Conservation (phyloP, 371 early-diverging fungal genomes). For the Parasitella parasitica region DNA sequence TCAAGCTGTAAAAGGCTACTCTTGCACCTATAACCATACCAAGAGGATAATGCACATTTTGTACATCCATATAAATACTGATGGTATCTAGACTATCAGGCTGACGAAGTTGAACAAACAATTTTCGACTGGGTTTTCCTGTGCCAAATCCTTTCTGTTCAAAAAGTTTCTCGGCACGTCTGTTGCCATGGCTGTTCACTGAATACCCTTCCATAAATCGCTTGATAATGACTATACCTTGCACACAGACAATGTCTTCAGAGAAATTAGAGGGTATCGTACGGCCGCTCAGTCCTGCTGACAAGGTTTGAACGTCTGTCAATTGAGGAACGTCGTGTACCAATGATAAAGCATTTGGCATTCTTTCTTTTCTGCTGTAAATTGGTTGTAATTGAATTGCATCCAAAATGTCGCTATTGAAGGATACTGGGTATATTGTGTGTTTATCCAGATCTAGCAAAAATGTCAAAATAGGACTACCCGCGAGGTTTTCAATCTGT, state of each 20-base stretch:
- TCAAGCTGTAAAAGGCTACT: conserved; percentile 22
- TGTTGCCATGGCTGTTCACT: too few relatives aligned
- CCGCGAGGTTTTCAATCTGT: background rate
- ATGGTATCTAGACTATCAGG: conserved; percentile 22
- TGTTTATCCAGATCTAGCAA: background rate
- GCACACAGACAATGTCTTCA: conserved; percentile 7
- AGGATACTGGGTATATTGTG: background rate
- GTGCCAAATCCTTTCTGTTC: conserved; percentile 17
- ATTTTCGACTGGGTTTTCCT: conserved; percentile 18
- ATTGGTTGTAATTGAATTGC: background rate
- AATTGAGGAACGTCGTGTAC: background rate
- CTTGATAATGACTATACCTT: conserved; percentile 26
- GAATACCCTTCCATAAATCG: conserved; percentile 14
- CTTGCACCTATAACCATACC: conserved; percentile 29
- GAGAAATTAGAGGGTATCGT: background rate
- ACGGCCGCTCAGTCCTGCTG: background rate
- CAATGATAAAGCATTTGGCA: background rate
- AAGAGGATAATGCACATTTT: conserved; percentile 18
- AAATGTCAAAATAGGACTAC: background rate
- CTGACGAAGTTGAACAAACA: conserved; percentile 32
- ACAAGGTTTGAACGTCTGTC: background rate
- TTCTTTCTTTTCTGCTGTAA: background rate
- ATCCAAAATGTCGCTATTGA: background rate
- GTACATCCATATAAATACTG: conserved; percentile 27
- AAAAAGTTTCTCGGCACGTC: background rate